Evolutionary conservation across 2,329 filamentous ascomycete species (phyloP).

Genomic region (Pseudogymnoascus sp.): DNA sequence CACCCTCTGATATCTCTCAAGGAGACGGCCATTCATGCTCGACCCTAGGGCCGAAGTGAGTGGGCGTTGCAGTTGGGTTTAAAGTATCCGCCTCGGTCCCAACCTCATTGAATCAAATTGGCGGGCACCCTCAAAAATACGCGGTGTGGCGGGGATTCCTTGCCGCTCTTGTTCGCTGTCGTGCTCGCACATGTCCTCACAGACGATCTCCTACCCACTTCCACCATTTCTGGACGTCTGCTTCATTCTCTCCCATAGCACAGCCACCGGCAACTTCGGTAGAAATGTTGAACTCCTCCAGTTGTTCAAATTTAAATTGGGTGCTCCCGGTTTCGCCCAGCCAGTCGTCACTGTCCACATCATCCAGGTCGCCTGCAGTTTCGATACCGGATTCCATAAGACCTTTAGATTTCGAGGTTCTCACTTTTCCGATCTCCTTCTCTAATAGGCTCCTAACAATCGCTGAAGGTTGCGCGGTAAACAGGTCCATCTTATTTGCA

Average conservation of each 20-base stretch:
- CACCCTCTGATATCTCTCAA: neutral
- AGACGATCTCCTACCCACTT: constrained; percentile 76
- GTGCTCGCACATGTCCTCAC: constrained; percentile 31
- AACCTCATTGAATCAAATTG: neutral
- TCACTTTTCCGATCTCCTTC: constrained; percentile 69
- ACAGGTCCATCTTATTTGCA: constrained; percentile 92
- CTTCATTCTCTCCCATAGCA: constrained; percentile 49
- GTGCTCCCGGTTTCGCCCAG: constrained; percentile 72
- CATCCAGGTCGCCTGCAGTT: constrained; percentile 45
- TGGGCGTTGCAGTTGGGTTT: neutral
- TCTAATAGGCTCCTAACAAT: constrained; percentile 71
- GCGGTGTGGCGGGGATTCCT: neutral
- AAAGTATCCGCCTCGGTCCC: neutral
- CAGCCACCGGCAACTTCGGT: constrained; percentile 73
- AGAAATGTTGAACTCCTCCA: constrained; percentile 74
- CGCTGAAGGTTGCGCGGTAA: constrained; percentile 75
- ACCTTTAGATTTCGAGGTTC: constrained; percentile 68
- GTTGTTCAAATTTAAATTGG: constrained; percentile 69
- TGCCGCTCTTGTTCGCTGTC: neutral
- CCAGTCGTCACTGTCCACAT: constrained; percentile 72
- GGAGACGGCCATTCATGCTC: neutral
- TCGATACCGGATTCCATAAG: constrained; percentile 74
- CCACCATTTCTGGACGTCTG: constrained; percentile 80
- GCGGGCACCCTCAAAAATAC: neutral
- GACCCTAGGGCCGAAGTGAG: neutral